Conservation (phyloP, 306 rosid genomes). For the Abrus pulchellus region DNA sequence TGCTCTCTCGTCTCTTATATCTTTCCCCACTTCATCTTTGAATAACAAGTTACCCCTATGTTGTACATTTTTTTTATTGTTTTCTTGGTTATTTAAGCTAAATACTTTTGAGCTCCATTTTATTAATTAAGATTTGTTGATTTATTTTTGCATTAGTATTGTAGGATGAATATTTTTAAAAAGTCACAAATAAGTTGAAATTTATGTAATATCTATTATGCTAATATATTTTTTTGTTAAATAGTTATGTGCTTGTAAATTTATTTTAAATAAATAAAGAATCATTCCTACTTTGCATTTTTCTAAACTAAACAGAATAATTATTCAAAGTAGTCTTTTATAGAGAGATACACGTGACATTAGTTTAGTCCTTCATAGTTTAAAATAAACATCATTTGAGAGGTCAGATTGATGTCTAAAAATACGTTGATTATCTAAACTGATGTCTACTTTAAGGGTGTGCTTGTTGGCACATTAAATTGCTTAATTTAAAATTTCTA, state of each 20-base stretch:
- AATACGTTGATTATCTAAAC: background rate
- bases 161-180: background rate
- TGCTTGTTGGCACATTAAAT: background rate
- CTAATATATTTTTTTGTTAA: background rate
- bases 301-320: background rate
- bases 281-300: background rate
- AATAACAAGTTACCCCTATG: background rate
- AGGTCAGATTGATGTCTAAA: background rate
- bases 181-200: background rate
- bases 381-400: background rate
- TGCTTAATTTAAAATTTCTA: background rate
- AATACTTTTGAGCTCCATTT: background rate
- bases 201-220: background rate
- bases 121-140: background rate
- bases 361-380: background rate
- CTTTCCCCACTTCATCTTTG: background rate
- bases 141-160: background rate
- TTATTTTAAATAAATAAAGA: background rate
- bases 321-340: background rate
- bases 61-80: background rate
- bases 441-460: background rate
- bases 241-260: background rate
- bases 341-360: background rate
- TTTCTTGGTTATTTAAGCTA: background rate
- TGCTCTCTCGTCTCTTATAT: background rate